These are phyloP conservation scores for Candida suzukii DNA, from an alignment of 805 yeast genomes.

Conservation along the genomic window DNA sequence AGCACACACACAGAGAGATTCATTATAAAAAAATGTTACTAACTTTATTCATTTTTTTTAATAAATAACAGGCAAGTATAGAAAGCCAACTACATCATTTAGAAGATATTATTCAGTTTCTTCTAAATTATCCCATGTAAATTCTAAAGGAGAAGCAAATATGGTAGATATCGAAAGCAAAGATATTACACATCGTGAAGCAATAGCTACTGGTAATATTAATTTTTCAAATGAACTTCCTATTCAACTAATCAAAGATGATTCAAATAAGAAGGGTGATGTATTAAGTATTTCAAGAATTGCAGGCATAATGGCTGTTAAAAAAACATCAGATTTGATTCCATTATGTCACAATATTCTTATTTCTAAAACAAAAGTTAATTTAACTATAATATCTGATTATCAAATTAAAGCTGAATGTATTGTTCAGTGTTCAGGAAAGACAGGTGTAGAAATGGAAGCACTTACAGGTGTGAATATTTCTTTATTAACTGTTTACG, in stretches of 20 bases:
- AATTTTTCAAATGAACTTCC: conserved; percentile 29
- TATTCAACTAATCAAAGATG: conserved; percentile 24
- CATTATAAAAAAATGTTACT: too few species aligned
- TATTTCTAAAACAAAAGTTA: conserved; percentile 33
- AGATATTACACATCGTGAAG: conserved; percentile 30
- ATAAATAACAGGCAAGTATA: too few species aligned
- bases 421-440: conserved; percentile 38
- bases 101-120: not conserved
- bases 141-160: conserved; percentile 19
- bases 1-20: too few species aligned
- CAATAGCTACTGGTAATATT: conserved; percentile 37
- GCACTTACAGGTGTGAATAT: conserved; percentile 40
- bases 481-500: conserved; percentile 42
- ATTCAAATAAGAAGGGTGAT: conserved; percentile 44
- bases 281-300: conserved; percentile 40
- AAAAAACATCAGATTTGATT: conserved; percentile 37
- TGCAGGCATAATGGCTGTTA: conserved; percentile 47
- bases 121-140: conserved; percentile 5
- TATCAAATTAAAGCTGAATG: conserved; percentile 26
- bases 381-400: conserved; percentile 16
- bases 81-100: not conserved
- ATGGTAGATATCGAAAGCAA: conserved; percentile 46
- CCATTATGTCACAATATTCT: conserved; percentile 45
- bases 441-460: conserved; percentile 56
- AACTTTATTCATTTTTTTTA: not conserved